Conservation (phyloP, 176 grass and related monocot species). For the Melocanna baccifera region DNA sequence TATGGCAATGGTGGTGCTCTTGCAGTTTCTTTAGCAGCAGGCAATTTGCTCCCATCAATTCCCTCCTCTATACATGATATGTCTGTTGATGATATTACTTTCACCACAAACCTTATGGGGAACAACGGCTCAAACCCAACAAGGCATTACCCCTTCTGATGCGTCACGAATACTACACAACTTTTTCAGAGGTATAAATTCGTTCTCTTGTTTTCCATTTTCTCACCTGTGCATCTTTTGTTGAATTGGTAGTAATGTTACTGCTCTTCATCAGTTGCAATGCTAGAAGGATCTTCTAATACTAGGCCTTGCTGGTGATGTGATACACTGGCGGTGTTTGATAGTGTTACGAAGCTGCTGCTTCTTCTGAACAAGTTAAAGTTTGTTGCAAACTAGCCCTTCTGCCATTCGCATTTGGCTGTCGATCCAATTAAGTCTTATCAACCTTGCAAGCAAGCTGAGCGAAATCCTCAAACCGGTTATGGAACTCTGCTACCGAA, state of each 20-base stretch:
- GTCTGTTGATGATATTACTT: not conserved
- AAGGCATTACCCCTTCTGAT: not conserved
- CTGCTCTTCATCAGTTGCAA: not conserved
- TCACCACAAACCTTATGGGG: not conserved
- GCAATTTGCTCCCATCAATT: not conserved
- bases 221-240: not conserved
- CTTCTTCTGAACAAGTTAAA: not conserved
- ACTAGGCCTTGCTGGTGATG: not conserved
- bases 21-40: not conserved
- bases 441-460: not conserved
- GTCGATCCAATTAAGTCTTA: not conserved
- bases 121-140: not conserved
- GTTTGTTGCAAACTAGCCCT: not conserved
- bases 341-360: not conserved
- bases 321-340: not conserved
- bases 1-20: not conserved
- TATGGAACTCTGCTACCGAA: not conserved
- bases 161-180: not conserved
- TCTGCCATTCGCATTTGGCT: not conserved
- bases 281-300: not conserved
- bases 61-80: not conserved
- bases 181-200: not conserved
- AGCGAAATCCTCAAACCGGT: not conserved
- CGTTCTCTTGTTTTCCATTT: not conserved
- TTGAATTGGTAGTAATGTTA: not conserved